Conservation (phyloP, 768 basidiomycete genomes). For the Pleurotus eryngii region DNA sequence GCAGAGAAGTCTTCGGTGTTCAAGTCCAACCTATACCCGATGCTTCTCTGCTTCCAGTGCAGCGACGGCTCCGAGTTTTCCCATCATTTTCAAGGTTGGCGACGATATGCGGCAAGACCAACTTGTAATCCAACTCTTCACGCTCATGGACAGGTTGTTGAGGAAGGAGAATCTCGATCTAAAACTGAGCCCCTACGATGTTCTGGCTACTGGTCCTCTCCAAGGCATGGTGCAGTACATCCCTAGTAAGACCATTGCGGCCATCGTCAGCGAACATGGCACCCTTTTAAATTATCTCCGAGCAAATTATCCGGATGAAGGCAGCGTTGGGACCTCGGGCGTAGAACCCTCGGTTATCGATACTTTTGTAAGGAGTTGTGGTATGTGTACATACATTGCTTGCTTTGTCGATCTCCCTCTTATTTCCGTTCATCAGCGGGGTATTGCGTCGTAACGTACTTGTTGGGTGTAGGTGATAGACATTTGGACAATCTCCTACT, state of each 20-base stretch:
- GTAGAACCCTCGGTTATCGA: constrained; percentile 95
- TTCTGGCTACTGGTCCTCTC: constrained; percentile 84
- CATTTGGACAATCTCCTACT: constrained; percentile 94
- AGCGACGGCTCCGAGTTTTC: constrained; percentile 83
- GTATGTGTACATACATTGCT: constrained; percentile 42
- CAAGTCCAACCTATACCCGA: constrained; percentile 93
- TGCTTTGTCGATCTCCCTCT: constrained; percentile 6
- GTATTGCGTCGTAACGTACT: constrained; percentile 95
- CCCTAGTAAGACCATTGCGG: constrained; percentile 91
- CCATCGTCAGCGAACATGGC: constrained; percentile 90
- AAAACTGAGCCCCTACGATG: constrained; percentile 87
- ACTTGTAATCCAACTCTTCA: constrained; percentile 96
- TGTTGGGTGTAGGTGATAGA: constrained; percentile 95
- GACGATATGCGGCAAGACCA: constrained; percentile 99
- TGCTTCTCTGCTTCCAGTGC: constrained; percentile 88
- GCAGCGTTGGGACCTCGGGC: constrained; percentile 89
- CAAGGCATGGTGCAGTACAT: constrained; percentile 98
- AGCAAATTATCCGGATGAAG: constrained; percentile 87
- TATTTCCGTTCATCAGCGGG: constrained; percentile 60
- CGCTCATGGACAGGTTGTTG: constrained; percentile 92
- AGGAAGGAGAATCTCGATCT: constrained; percentile 95
- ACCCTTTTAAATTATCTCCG: constrained; percentile 86
- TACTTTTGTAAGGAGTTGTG: constrained; percentile 95
- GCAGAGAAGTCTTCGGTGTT: constrained; percentile 94
- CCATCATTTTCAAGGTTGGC: constrained; percentile 97